Conservation (phyloP, 495 filamentous ascomycete genomes). For the Penicillium riverlandense region DNA sequence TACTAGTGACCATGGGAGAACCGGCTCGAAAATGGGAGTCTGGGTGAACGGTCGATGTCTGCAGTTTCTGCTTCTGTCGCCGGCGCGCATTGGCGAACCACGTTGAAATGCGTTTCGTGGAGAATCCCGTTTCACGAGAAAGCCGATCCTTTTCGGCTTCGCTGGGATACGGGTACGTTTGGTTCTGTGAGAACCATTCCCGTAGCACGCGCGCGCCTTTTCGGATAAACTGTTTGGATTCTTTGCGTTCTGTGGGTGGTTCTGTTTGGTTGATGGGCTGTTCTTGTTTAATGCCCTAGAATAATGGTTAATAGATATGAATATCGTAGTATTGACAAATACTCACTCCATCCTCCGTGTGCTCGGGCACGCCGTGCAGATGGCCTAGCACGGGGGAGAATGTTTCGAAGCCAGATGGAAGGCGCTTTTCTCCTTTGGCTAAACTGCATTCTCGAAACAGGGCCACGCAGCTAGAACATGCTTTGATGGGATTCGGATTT, state of each 20-base stretch:
- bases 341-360: constrained; percentile 16
- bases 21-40: constrained; percentile 20
- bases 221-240: constrained; percentile 53
- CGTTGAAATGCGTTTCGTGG: constrained; percentile 26
- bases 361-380: constrained; percentile 35
- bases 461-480: constrained; percentile 73
- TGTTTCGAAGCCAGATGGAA: constrained; percentile 38
- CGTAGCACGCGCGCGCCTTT: constrained; percentile 40
- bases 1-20: constrained; percentile 33
- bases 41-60: constrained; percentile 38
- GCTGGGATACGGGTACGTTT: constrained; percentile 39
- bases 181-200: constrained; percentile 34
- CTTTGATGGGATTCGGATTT: constrained; percentile 49
- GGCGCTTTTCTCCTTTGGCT: constrained; percentile 37
- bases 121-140: constrained; percentile 28
- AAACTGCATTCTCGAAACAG: constrained; percentile 68
- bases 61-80: constrained; percentile 42
- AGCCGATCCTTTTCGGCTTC: constrained; percentile 26
- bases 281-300: neutral
- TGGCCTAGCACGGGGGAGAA: constrained; percentile 33
- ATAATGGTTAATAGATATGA: no score
- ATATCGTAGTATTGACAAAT: no score
- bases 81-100: constrained; percentile 40
- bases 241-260: constrained; percentile 14
- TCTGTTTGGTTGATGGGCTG: neutral